phyloP scores from a whole-genome alignment of 805 yeast genomes.

The Yarrowia hollandica region DNA sequence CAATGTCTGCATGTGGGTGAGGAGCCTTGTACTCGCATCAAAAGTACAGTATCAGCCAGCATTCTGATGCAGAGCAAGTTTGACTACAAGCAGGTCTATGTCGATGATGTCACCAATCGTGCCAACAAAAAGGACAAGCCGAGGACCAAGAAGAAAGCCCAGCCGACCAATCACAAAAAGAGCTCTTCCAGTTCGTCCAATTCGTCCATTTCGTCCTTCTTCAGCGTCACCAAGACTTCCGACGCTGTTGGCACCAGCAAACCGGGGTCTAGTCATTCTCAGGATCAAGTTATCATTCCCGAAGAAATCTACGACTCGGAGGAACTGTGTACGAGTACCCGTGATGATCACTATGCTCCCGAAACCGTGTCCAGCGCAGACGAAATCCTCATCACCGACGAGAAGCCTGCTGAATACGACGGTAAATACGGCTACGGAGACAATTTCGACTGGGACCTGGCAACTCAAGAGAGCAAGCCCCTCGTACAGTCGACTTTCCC shows the following conservation, averaged over 20 bases:
- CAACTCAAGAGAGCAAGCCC: background rate
- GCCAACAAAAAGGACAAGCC: too few relatives aligned
- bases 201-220: background rate
- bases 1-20: background rate
- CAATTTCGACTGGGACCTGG: conserved; percentile 12
- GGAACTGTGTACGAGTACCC: background rate
- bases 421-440: conserved; percentile 13
- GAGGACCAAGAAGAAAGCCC: background rate
- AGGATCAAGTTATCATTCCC: background rate
- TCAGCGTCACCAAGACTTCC: background rate
- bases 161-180: too few relatives aligned
- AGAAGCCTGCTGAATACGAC: background rate
- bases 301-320: background rate
- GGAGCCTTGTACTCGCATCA: background rate
- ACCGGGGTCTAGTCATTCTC: too few relatives aligned
- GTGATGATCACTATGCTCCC: background rate
- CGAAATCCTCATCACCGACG: background rate
- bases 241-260: background rate
- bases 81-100: background rate
- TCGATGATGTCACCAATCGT: background rate
- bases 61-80: background rate
- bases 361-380: background rate
- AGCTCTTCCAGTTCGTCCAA: background rate
- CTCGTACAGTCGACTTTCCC: background rate
- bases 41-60: background rate